Evolutionary conservation across 805 yeast species (phyloP).

Genomic region (Ogataea nitratoaversa): DNA sequence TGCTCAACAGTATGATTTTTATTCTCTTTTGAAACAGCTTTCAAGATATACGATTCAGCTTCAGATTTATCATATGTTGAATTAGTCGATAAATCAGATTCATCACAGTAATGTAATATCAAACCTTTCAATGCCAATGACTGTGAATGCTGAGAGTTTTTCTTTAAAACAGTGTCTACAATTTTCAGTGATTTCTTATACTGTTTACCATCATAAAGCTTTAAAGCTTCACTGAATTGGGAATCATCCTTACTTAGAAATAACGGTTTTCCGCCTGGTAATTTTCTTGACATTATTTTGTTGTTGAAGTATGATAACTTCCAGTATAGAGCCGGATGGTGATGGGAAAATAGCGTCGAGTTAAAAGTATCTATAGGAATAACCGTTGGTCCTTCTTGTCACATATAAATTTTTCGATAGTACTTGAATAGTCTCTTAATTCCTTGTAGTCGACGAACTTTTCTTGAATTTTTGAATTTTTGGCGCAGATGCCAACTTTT

Average conservation of each 20-base stretch:
- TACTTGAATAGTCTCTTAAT: no score
- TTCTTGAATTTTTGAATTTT: no score
- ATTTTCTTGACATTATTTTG: not conserved
- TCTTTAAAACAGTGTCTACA: constrained; percentile 72
- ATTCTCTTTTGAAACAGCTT: constrained; percentile 57
- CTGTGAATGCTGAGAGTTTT: constrained; percentile 71
- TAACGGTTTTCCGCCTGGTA: constrained; percentile 11
- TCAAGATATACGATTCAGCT: constrained; percentile 55
- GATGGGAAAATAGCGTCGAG: not conserved
- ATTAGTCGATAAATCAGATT: constrained; percentile 6
- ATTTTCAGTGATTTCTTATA: constrained; percentile 80
- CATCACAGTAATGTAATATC: constrained; percentile 48
- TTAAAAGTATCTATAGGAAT: no score
- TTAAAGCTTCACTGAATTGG: constrained; percentile 75
- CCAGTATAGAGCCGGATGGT: not conserved
- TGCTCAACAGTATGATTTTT: constrained; percentile 74
- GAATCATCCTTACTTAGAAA: constrained; percentile 55
- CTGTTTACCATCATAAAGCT: constrained; percentile 77
- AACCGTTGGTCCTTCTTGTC: no score
- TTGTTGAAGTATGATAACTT: not conserved
- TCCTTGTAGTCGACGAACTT: no score
- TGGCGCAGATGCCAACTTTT: no score
- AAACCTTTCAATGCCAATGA: constrained; percentile 84
- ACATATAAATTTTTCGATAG: no score
- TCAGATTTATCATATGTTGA: constrained; percentile 44